Base-by-base conservation (phyloP, 345 rosid genomes). In the Sisymbrium altissimum region DNA sequence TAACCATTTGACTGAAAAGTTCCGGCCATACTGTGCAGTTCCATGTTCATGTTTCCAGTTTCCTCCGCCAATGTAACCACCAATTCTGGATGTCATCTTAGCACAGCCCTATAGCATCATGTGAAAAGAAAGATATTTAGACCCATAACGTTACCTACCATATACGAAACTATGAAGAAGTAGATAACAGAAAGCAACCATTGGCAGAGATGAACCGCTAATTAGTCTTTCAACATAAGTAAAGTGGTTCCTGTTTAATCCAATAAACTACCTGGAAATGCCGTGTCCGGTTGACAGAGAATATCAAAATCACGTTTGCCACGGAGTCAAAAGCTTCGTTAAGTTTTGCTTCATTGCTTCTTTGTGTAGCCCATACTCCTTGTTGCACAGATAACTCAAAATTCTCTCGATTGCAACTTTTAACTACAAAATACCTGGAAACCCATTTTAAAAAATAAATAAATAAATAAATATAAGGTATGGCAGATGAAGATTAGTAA, bases 281-380 rank as follows among this genome's bases (percentile, higher is more conserved):
- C 27, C 92, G 89, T 60, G 98, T 92, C 59, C 97, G 87, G 68
- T 95, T 92, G 73, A 95, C 98, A n/a, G 97, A 95, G 77, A 95
- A 95, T 66, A 95, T 84, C 70, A 95, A 78, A 77, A 95, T 89
- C 69, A 95, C 98, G 80, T 95, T 92, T 78, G 88, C 97, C 68
- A 86, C 87, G 60, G 87, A 77, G 79, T 95, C 99, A 69, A 92
- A 90, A 76, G 99, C 98, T 84, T 95, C 99, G 44, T 92, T 95
- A 56, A 95, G 79, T 89, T 95, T 95, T 44, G 98, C 83, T 83
- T 92, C 99, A 79, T 95, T 92, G 96, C 97, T 95, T 80, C 97
- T 86, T 83, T 95, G 98, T 59, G 99, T 95, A 66, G 99, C 98
- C 99, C 98, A 95, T 46, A 95, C 94, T 70, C 99, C 98, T 90